A percentile compares a stretch with the other conserved stretches of the same genome.
Conservation (phyloP, 345 rosid genomes). For the Camelina hispida region DNA sequence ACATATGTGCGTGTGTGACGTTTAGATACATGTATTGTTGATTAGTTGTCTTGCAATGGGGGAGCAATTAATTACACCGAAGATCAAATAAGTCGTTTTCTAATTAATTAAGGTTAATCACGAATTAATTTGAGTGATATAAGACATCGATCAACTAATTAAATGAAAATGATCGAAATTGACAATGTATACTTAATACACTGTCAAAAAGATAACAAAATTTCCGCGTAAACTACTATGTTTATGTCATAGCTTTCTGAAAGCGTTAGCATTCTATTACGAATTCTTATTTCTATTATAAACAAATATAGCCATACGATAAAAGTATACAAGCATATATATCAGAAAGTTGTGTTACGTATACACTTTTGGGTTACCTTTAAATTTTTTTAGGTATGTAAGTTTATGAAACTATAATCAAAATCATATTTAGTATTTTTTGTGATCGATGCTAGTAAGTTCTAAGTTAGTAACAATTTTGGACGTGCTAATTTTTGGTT, state of each 20-base stretch:
- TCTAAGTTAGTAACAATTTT: neutral
- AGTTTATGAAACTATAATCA: neutral
- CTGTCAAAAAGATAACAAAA: neutral
- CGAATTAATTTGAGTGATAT: constrained; percentile 13
- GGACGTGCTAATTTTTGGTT: neutral
- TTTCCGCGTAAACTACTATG: neutral
- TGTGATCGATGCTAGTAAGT: neutral
- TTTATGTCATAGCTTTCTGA: neutral
- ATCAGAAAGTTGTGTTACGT: neutral
- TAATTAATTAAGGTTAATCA: constrained; percentile 16
- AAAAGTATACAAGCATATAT: too few relatives aligned
- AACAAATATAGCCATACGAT: too few relatives aligned
- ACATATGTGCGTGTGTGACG: neutral
- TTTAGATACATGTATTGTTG: neutral
- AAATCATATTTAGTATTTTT: neutral
- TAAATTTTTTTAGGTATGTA: neutral
- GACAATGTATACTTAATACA: neutral
- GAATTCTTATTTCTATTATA: too few relatives aligned
- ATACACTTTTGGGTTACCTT: neutral
- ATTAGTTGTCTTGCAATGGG: constrained; percentile 35
- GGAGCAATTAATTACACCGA: constrained; percentile 43
- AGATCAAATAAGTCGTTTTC: constrained; percentile 35
- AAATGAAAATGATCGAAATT: neutral
- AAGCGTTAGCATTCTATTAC: neutral
- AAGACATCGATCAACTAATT: constrained; percentile 21